Percentiles rank a stretch among this genome's conserved stretches.
phyloP scores from a whole-genome alignment of 257 asterid genomes.

The Capsicum pubescens region DNA sequence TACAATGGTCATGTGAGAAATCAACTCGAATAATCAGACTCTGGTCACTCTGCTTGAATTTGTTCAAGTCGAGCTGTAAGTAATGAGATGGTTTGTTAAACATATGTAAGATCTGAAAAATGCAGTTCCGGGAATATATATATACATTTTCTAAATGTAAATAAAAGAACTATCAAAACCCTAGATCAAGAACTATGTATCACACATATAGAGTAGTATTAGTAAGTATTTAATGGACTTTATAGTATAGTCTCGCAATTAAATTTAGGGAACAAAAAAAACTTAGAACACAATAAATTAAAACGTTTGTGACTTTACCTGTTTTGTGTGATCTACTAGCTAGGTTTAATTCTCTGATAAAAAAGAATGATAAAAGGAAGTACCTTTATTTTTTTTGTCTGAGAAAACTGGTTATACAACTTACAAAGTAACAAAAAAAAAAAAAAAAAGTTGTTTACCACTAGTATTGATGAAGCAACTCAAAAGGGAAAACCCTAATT shows the following conservation, averaged over 20 bases:
- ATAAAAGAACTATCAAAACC: not conserved
- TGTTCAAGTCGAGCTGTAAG: not conserved
- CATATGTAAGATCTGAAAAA: conserved; percentile 13
- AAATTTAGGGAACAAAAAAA: not conserved
- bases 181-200: conserved; percentile 16
- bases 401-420: not conserved
- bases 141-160: not conserved
- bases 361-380: not conserved
- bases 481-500: conserved; percentile 45
- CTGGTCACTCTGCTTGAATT: not conserved
- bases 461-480: conserved; percentile 27
- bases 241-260: not conserved
- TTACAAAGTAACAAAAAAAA: not conserved
- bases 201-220: not conserved
- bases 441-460: not conserved
- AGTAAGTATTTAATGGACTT: not conserved
- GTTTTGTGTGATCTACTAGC: not conserved
- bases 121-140: not conserved
- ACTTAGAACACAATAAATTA: not conserved
- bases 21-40: not conserved
- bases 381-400: not conserved
- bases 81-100: not conserved
- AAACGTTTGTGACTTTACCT: conserved; percentile 16
- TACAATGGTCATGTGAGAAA: not conserved
- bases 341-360: conserved; percentile 9